Base-by-base conservation (phyloP, 768 basidiomycete genomes). In the Agrocybe pediades region DNA sequence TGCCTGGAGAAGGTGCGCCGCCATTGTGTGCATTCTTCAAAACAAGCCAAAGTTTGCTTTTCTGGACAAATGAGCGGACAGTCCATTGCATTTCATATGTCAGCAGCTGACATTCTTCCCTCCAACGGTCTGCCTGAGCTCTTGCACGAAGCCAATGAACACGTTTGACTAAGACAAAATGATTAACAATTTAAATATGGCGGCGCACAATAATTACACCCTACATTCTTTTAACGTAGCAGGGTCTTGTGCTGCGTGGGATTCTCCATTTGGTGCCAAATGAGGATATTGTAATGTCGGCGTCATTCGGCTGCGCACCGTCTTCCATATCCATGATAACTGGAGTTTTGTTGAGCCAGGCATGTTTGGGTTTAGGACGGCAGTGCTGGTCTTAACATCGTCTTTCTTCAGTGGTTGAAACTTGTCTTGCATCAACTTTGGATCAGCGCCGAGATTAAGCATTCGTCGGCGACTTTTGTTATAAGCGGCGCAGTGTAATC, bases 141-240 rank as follows among this genome's bases (percentile, higher is more conserved):
- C 54, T 21, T 9, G 56, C 62, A 15, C 51, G 51, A 20, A 62
- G 17, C 59, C 62, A 62, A 23, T 62, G 59, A 13, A 62, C 54
- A 8, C 51, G 46, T 26, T 49, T 30, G 30, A 57, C 59, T 62
- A 36, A 2, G 3, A 9, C 15, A 44, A 27, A 7, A 3, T 36
- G 33, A 33, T 33, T 33, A 9, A 6, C 25, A 4, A 20, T 27
- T 8, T 20, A 39, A 17, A 41, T 20, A 11, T 23, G 11, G 2
- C 3, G 9, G 25, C 16, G 29, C 27, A 46, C 7, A 16, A 39
- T 15, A 46, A 29, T 21, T n/a, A 9, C 7, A 9, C 47, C 41
- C 46, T 49, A 59, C 58, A 59, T 49, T 59, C 54, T 2, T 41
- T 11, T 1, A 43, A 9, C 3, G 47, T 46, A 1, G 29, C 30